Evolutionary conservation across 805 yeast species (phyloP).

Genomic region (Starmera caribaea): DNA sequence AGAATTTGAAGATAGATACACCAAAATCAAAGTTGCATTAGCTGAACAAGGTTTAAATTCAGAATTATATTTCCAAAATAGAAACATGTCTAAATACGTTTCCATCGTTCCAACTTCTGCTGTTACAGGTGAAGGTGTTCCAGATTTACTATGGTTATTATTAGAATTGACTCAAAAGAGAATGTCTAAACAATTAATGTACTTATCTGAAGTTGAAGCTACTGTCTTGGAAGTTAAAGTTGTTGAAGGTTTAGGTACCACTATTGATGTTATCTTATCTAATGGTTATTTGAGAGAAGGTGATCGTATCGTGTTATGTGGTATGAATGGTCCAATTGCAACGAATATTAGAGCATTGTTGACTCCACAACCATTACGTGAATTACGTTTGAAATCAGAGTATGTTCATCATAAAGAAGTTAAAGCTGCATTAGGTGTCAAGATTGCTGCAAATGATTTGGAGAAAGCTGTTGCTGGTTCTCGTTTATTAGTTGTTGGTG

Average conservation of each 20-base stretch:
- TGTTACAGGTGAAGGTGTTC: slow-evolving; percentile 99
- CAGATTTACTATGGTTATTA: slow-evolving; percentile 92
- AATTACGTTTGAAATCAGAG: slow-evolving; percentile 92
- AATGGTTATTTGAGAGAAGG: slow-evolving; percentile 94
- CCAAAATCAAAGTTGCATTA: slow-evolving; percentile 77
- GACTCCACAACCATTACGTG: slow-evolving; percentile 97
- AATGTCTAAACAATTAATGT: slow-evolving; percentile 98
- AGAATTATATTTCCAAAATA: slow-evolving; percentile 91
- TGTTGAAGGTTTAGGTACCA: slow-evolving; percentile 96
- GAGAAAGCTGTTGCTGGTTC: slow-evolving; percentile 99
- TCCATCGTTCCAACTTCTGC: slow-evolving; percentile 98
- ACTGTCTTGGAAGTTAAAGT: slow-evolving; percentile 96
- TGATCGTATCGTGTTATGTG: slow-evolving; percentile 91
- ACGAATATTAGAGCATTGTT: slow-evolving; percentile 91
- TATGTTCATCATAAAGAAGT: slow-evolving; percentile 96
- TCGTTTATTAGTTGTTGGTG: slow-evolving; percentile 87
- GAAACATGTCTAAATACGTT: slow-evolving; percentile 85
- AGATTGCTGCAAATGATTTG: slow-evolving; percentile 94
- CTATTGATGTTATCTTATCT: slow-evolving; percentile 95
- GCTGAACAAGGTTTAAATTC: slow-evolving; percentile 98
- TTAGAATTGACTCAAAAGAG: slow-evolving; percentile 95
- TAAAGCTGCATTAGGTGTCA: slow-evolving; percentile 98
- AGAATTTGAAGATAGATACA: slow-evolving; percentile 84
- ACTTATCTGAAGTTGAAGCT: slow-evolving; percentile 88
- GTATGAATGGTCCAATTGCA: slow-evolving; percentile 96